Evolutionary conservation across 1,139 yeast genomes (phyloP), one percentile per base, ranked within the genome.

Genomic region (Zhuliangozyma blackwelliae): DNA sequence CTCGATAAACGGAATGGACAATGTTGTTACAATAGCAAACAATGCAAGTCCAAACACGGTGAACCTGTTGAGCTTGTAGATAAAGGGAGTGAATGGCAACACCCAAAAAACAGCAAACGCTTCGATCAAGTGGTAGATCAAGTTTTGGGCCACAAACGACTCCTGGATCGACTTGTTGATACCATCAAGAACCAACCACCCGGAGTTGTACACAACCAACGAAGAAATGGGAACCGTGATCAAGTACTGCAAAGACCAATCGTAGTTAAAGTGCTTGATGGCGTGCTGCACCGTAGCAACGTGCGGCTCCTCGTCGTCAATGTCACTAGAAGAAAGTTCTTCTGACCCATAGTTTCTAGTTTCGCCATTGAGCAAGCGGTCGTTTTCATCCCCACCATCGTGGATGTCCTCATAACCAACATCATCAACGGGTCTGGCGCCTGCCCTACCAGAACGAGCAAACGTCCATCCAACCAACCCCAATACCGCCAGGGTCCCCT

Each of bases 181-280:
- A 0, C 87, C 92, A 41, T 79, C 80, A 31, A 86, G 54, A 1
- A 78, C 52, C 40, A 84, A 63, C 42, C 65, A 69, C 1, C 82
- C 77, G 31, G 72, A 65, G 34, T 72, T 63, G 46, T 72, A 77
- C 13, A 79, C 51, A 23, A 82, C 45, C 32, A 75, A 69, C 1
- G 79, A 63, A 0, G 81, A 66, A n/a, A 84, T 35, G 5, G 96
- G 95, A 7, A 82, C 86, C 26, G 82, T 57, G 4, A 82, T 45
- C 25, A 84, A 48, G 49, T 77, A 86, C 57, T 88, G 96, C 21
- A 86, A 48, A 7, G 82, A 71, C 96, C 96, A 88, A 50, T 85
- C 95, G 54, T 83, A 87, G 32, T 82, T 70, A 42, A 70, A 68
- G 6, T 76, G 69, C 37, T 72, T 71, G 10, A 37, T 36, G 13